Evolutionary conservation across 1,284 basidiomycete species (phyloP).

Genomic region (Anthracocystis panici-leucophaei): DNA sequence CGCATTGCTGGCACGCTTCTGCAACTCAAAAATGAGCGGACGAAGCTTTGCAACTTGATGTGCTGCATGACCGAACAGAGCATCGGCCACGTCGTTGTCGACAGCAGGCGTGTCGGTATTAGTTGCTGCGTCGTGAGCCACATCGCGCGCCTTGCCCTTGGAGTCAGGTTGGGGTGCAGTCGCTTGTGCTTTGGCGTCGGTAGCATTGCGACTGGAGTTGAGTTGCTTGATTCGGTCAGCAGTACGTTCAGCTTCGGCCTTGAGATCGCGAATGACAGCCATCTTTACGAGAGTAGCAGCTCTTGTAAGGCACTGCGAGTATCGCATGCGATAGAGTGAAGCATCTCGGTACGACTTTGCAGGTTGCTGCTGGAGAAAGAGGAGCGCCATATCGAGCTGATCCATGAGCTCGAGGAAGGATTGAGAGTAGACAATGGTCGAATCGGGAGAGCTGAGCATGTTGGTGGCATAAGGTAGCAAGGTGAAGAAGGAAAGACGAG

Average conservation of each 20-base stretch:
- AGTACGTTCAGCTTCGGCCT: conserved; percentile 15
- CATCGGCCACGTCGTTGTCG: not conserved
- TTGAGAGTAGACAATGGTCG: conserved; percentile 48
- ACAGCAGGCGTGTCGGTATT: not conserved
- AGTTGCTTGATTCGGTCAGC: conserved; percentile 38
- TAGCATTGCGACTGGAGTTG: conserved; percentile 5
- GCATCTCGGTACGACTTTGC: conserved; percentile 57
- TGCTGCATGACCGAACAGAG: conserved; percentile 18
- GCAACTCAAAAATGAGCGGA: conserved; percentile 50
- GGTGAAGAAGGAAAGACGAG: conserved; percentile 64
- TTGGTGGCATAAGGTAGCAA: conserved; percentile 58
- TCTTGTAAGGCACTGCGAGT: conserved; percentile 58
- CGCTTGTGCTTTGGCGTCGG: not conserved
- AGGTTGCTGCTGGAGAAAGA: conserved; percentile 54
- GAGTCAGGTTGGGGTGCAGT: not conserved
- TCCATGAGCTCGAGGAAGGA: conserved; percentile 61
- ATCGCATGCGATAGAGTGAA: conserved; percentile 62
- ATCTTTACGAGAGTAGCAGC: conserved; percentile 58
- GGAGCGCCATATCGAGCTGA: conserved; percentile 59
- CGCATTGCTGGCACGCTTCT: conserved; percentile 26
- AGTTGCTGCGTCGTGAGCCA: conserved; percentile 6
- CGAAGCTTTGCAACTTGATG: conserved; percentile 38
- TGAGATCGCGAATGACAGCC: conserved; percentile 40
- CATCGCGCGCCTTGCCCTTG: conserved; percentile 35
- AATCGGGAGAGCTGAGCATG: conserved; percentile 57